phyloP scores from a whole-genome alignment of 371 early-diverging fungal species.

The Smittium mucronatum region DNA sequence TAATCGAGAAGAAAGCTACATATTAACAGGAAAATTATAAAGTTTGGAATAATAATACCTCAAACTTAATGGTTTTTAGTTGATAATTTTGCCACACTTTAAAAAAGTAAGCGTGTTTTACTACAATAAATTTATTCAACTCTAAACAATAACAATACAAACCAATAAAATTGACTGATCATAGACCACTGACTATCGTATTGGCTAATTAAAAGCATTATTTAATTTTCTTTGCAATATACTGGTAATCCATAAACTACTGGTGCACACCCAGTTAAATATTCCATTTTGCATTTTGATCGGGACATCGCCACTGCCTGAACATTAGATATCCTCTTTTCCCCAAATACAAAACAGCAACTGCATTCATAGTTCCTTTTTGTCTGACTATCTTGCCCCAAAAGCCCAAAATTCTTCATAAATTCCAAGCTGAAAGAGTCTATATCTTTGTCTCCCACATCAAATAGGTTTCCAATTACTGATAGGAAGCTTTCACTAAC shows the following conservation, averaged over 20 bases:
- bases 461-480: slow-evolving; percentile 95
- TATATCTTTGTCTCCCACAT: slow-evolving; percentile 97
- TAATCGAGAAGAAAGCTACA: too few species aligned
- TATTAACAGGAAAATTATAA: too few species aligned
- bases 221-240: slow-evolving; percentile 27
- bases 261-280: slow-evolving; percentile 87
- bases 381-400: neutral
- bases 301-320: slow-evolving; percentile 64
- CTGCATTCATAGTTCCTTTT: neutral
- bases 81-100: too few species aligned
- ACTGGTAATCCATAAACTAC: slow-evolving; percentile 93
- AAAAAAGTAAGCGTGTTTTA: too few species aligned
- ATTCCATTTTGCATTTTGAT: slow-evolving; percentile 60
- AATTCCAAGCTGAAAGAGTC: slow-evolving; percentile 69
- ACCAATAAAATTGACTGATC: too few species aligned
- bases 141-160: too few species aligned
- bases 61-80: too few species aligned
- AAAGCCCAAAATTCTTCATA: slow-evolving; percentile 59
- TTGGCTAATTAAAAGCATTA: too few species aligned
- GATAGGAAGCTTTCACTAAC: slow-evolving; percentile 48
- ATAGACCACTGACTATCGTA: too few species aligned
- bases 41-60: too few species aligned
- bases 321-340: neutral
- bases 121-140: too few species aligned
- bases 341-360: slow-evolving; percentile 39